Base-by-base conservation (phyloP, 2,329 filamentous ascomycete genomes). In the Sclerotinia minor region DNA sequence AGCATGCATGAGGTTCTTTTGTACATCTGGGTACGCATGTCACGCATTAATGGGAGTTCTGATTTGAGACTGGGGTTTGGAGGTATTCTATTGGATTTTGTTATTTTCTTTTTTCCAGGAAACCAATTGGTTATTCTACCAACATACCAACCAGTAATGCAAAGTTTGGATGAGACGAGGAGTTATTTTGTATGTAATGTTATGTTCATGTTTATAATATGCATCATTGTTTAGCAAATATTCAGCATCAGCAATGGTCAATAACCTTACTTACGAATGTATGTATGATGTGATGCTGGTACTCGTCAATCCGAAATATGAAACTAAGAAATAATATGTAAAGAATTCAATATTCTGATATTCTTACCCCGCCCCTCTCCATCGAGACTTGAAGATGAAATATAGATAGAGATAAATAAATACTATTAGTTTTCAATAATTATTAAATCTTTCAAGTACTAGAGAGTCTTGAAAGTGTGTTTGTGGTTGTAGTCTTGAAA, bases 31-130 rank as follows among this genome's bases (percentile, higher is more conserved):
- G 26, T 24, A 59, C 55, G 45, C 32, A 61, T 61, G 29, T 61
- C 26, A 61, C 45, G 45, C 45, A 61, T 61, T 35, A 61, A 61
- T 61, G 59, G 59, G 59, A 61, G 59, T 61, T 61, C 24, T 50
- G 45, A 49, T 21, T 41, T 35, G 5, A 49, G 13, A 50, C 50
- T 19, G 21, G n/a, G 59, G 59, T 8, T 45, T 61, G 59, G 29
- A 35, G 29, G 29, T 24, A 19, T 26, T 61, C 17, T 19, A 13
- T 50, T 50, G 59, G 21, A 21, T 50, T 35, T 1, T n/a, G 24
- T 49, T 50, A 35, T 61, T 21, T 13, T 24, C 26, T 13, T 24
- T 26, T 17, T 26, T n/a, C n/a, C 3, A 19, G 45, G 29, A 26
- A 50, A 50, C 19, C 45, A 5, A 24, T 50, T 11, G 59, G 1